These are phyloP conservation scores for Trametes sp. DNA, from an alignment of 1,284 basidiomycete species.

Conservation along the genomic window DNA sequence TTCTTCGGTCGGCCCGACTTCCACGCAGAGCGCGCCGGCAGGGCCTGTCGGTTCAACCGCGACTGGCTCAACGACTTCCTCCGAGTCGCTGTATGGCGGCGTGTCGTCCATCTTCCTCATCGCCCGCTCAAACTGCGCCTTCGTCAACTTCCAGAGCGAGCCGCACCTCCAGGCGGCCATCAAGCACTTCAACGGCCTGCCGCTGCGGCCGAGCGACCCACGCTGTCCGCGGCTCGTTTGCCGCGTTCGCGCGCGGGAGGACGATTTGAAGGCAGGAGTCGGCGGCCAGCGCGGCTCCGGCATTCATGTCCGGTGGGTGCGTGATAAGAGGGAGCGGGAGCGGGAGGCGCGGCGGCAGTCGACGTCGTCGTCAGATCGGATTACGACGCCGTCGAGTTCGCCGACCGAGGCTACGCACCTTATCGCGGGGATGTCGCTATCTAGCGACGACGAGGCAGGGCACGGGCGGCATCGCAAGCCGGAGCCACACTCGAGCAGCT, in stretches of 20 bases:
- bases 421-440: slow-evolving; percentile 43
- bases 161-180: slow-evolving; percentile 75
- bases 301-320: slow-evolving; percentile 83
- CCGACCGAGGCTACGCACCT: slow-evolving; percentile 32
- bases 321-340: slow-evolving; percentile 59
- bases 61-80: slow-evolving; percentile 19
- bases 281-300: slow-evolving; percentile 90
- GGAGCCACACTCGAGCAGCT: slow-evolving; percentile 63
- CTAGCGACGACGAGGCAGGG: slow-evolving; percentile 51
- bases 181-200: slow-evolving; percentile 72
- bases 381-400: slow-evolving; percentile 36
- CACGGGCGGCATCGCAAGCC: slow-evolving; percentile 25
- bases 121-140: slow-evolving; percentile 90
- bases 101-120: slow-evolving; percentile 93
- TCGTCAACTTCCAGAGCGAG: slow-evolving; percentile 86
- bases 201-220: slow-evolving; percentile 71
- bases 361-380: slow-evolving; percentile 40
- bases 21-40: slow-evolving; percentile 30
- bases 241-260: slow-evolving; percentile 83
- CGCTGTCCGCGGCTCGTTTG: slow-evolving; percentile 86
- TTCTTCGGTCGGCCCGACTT: slow-evolving; percentile 26
- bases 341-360: slow-evolving; percentile 25
- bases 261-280: slow-evolving; percentile 90
- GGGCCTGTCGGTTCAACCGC: slow-evolving; percentile 21
- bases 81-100: slow-evolving; percentile 51